Conservation (phyloP, 2,329 filamentous ascomycete genomes). For the Colletotrichum lupini region DNA sequence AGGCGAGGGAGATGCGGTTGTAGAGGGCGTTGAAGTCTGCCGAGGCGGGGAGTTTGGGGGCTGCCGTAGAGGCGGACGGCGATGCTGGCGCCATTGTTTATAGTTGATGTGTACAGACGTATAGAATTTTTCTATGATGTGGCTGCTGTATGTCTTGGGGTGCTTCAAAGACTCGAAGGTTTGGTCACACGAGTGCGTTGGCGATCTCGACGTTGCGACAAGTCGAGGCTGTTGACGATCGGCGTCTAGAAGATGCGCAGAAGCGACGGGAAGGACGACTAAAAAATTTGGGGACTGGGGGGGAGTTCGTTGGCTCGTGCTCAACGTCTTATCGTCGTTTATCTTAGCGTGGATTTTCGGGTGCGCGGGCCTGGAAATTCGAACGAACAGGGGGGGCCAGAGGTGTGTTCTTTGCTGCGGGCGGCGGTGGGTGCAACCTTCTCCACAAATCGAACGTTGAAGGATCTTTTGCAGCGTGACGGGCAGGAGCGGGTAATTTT, state of each 20-base stretch:
- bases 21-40: constrained; percentile 50
- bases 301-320: not conserved
- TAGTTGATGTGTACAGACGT: not conserved
- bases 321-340: not conserved
- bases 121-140: not conserved
- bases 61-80: constrained; percentile 43
- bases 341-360: constrained; percentile 8
- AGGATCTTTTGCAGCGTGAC: not conserved
- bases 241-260: not conserved
- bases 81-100: constrained; percentile 23
- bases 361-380: not conserved
- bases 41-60: constrained; percentile 45
- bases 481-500: not conserved
- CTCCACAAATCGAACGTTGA: not conserved
- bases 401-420: not conserved
- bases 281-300: not conserved
- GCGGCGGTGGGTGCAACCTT: constrained; percentile 6
- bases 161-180: too few species aligned
- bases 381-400: not conserved
- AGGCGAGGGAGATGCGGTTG: constrained; percentile 55
- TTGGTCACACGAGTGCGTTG: not conserved
- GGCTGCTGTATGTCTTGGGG: too few species aligned
- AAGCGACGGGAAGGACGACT: not conserved
- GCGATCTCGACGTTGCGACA: not conserved
- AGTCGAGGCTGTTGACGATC: not conserved